These are phyloP conservation scores for Cyclospora cayetanensis DNA, from an alignment of 169 alveolate species.

Conservation along the genomic window DNA sequence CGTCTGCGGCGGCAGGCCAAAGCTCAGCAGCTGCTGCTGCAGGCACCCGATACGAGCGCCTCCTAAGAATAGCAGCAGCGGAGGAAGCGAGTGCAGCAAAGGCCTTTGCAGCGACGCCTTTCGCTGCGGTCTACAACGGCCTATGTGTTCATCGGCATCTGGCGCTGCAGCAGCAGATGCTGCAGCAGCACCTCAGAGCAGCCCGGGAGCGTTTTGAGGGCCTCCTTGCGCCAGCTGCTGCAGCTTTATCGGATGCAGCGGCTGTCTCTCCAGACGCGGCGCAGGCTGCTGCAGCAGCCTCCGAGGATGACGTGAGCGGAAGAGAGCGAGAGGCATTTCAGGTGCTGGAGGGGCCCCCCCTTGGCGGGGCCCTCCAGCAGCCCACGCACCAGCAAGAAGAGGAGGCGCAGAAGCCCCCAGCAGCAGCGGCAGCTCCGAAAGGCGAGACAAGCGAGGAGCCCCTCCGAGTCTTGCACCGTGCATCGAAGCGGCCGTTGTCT, in stretches of 20 bases:
- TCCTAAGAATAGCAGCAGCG: neutral
- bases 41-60: too few species aligned
- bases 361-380: too few species aligned
- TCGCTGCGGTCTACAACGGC: neutral
- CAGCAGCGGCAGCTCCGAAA: too few species aligned
- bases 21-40: too few species aligned
- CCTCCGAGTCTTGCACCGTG: too few species aligned
- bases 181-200: neutral
- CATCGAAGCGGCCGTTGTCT: too few species aligned
- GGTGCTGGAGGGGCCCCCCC: too few species aligned
- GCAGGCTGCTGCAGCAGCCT: too few species aligned
- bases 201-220: neutral
- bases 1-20: neutral
- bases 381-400: neutral
- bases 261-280: too few species aligned
- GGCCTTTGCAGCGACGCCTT: neutral
- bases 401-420: neutral
- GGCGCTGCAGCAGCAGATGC: neutral
- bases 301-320: neutral
- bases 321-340: too few species aligned
- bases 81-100: neutral
- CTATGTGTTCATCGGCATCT: neutral
- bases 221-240: neutral
- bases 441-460: too few species aligned
- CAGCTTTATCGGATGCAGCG: neutral